A percentile compares a stretch with the other conserved stretches of the same genome.
These are phyloP conservation scores for Suillus brevipes DNA, from an alignment of 768 basidiomycete species.

Conservation along the genomic window DNA sequence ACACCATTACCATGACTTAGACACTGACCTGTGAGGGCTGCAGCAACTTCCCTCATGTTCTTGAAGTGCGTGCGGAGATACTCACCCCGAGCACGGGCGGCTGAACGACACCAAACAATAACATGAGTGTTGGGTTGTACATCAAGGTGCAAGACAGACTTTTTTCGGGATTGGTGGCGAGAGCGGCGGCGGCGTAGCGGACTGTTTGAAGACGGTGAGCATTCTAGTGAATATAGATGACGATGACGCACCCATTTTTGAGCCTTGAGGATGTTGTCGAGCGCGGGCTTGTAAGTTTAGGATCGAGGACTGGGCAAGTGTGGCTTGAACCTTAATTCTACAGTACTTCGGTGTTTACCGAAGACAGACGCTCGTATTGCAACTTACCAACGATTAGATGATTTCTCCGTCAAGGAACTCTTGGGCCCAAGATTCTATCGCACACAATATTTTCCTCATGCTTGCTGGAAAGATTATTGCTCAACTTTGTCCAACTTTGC, in stretches of 20 bases:
- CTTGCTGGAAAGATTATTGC: too few species aligned
- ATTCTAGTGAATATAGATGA: constrained; percentile 15
- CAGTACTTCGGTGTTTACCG: constrained; percentile 33
- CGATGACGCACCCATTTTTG: constrained; percentile 56
- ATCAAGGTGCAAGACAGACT: constrained; percentile 50
- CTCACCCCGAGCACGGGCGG: constrained; percentile 90
- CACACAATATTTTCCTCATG: too few species aligned
- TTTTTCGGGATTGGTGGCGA: constrained; percentile 93
- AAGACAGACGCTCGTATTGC: too few species aligned
- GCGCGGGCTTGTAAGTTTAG: constrained; percentile 49
- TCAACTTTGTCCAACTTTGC: too few species aligned
- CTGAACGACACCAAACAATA: constrained; percentile 41
- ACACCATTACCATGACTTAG: background rate
- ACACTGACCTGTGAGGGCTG: constrained; percentile 82
- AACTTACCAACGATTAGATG: too few species aligned
- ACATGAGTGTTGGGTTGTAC: constrained; percentile 11
- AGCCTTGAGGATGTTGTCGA: constrained; percentile 46
- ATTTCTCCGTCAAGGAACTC: too few species aligned
- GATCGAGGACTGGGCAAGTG: constrained; percentile 47
- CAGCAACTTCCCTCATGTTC: constrained; percentile 99
- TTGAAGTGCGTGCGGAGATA: constrained; percentile 99
- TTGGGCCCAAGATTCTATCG: too few species aligned
- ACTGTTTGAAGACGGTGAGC: constrained; percentile 48
- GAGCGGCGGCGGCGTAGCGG: constrained; percentile 89
- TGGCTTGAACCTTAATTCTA: constrained; percentile 35